Evolutionary conservation across 768 basidiomycete genomes (phyloP), one percentile per base, ranked within the genome.

Genomic region (Dacryopinax spathularia): DNA sequence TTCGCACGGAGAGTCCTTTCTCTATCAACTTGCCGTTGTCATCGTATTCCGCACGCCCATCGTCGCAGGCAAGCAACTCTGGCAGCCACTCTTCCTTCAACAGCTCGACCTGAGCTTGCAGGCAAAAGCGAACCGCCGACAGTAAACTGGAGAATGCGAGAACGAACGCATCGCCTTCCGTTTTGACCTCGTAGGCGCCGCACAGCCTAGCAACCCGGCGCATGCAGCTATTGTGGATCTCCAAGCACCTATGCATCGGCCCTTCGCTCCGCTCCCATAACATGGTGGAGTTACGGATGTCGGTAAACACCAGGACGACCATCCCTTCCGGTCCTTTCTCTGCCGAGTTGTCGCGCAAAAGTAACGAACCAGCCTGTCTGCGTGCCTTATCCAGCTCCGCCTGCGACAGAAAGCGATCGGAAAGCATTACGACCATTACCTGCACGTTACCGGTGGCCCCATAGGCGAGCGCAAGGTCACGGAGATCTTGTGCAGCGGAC

Each of bases 151-250:
- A 89, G 81, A 99, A 99, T 22, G 95, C 91, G 62, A 93, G 93
- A 89, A 99, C 94, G 79, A 99, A 99, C 0, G 95, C 86, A 70
- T 98, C 96, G 31, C 96, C 96, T 85, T 99, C 96, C 12, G 96
- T 99, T 76, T 99, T 99, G 70, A 98, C 95, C 75, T 97, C 92
- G 73, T 98, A 99, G 0, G 96, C 96, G 31, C 93, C 93, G 69
- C 93, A 94, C 39, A 88, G 79, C 31, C 95, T 84, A 33, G 97
- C 77, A 65, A 88, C 85, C 5, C 94, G 82, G 22, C 96, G 85
- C 48, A 98, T 80, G 25, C 97, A 79, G 60, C 77, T 80, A 72
- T 98, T 94, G 75, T 99, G 96, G 68, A 92, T 74, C 29, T 85
- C 84, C 80, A 96, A 94, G 2, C 94, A 93, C 0, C 87, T 88